Evolutionary conservation across 106 monocot species (phyloP), one percentile per base, ranked within the genome.

Genomic region (Apostasia shenzhenica): DNA sequence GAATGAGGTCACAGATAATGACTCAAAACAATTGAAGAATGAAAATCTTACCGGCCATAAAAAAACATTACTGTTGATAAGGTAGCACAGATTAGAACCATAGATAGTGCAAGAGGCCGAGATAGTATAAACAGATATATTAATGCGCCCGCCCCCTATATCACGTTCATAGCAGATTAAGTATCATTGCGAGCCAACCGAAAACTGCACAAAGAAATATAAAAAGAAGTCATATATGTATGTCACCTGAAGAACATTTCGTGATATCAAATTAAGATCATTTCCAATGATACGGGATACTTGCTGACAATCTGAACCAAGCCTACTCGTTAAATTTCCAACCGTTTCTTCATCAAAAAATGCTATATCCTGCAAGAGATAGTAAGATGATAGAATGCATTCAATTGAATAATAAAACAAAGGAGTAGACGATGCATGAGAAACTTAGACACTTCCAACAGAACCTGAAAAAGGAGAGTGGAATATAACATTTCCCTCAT

Each of bases 261-360:
- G 88, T 72, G 73, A 84, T 59, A 95, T 92, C 63, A 89, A 26
- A 76, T 95, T 95, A 77, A 95, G 92, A 85, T 95, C 95, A 73
- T 83, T 81, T 74, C 90, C 89, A 61, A 95, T 89, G 62, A 95
- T 88, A 71, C 89, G 88, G 59, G 95, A 95, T 47, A 95, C 91
- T 95, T 95, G 95, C 67, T 95, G 95, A 77, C 95, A 92, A 59
- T 95, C 95, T 61, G 95, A 72, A 39, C 95, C 92, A 81, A 95
- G 95, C 48, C 95, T 95, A 67, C 92, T 95, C 2, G 95, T 91
- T 69, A 95, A 79, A 83, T 89, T 89, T 73, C 95, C 95, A 79
- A 95, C 89, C 57, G 95, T 86, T 86, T 89, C 88, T 70, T 84
- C 80, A 75, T 95, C 95, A 67, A 95, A 95, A 73, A 92, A 86